phyloP scores from a whole-genome alignment of 371 early-diverging fungal genomes.

The Encephalitozoon cuniculi region DNA sequence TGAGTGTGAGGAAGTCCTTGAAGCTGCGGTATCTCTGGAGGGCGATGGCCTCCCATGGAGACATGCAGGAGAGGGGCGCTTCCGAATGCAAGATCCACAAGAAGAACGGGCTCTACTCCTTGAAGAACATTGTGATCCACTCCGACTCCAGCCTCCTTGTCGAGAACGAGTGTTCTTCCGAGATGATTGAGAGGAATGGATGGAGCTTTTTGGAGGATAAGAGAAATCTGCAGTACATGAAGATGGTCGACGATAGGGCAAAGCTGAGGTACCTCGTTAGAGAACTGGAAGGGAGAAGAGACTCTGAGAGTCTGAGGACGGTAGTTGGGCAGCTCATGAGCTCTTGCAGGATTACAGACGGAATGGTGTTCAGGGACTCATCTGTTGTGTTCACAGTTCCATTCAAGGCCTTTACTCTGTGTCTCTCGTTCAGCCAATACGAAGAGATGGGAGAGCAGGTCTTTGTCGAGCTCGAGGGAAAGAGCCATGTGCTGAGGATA shows the following conservation, averaged over 20 bases:
- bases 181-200: not conserved
- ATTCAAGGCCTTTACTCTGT: not conserved
- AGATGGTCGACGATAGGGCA: not conserved
- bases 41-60: not conserved
- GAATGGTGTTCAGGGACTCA: slow-evolving; percentile 9
- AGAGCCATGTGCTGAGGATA: not conserved
- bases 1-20: not conserved
- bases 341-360: not conserved
- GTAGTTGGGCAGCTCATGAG: not conserved
- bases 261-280: not conserved
- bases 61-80: too few species aligned
- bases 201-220: not conserved
- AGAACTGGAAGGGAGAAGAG: not conserved
- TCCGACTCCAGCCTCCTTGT: not conserved
- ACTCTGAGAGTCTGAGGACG: not conserved
- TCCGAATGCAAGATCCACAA: not conserved
- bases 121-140: not conserved
- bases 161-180: not conserved
- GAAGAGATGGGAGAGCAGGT: not conserved
- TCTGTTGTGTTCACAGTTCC: not conserved
- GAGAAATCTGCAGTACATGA: not conserved
- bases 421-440: not conserved
- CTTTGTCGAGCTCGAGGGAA: not conserved
- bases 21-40: not conserved
- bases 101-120: not conserved